Evolutionary conservation across 768 basidiomycete genomes (phyloP), one percentile per base, ranked within the genome.

Genomic region (Collybiopsis confluens): DNA sequence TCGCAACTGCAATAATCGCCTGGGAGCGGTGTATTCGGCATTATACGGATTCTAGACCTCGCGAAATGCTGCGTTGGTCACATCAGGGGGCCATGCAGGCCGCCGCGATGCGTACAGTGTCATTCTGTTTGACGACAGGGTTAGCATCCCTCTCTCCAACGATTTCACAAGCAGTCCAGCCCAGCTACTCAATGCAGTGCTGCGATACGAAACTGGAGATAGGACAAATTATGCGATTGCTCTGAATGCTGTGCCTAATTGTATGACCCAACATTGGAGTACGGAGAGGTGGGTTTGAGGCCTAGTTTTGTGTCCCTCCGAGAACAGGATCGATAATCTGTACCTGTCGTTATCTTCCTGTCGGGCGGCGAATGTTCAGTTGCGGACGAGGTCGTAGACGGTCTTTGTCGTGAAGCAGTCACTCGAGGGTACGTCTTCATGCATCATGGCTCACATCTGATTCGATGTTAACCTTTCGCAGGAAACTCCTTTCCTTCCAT

Each of bases 1-100:
- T 4, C 62, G 61, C 11, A 57, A 50, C 0, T 65, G 68, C 37
- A 63, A 80, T 54, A 78, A 85, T 57, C 67, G 83, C 24, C 71
- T 83, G 16, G 83, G 83, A 0, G 81, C 83, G 0, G 84, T 83
- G 0, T 78, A 77, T 37, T 79, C 81, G 0, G 76, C 83, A 0
- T 58, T 85, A 7, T 62, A 81, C 50, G 67, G 69, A 15, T 85
- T 85, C 61, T 86, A 83, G 83, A 56, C 66, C 13, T 74, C 84
- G 0, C 73, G 83, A 2, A 68, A 73, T 10, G 65, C 71, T 13
- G 74, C 75, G 2, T 46, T 73, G 18, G 61, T 50, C 43, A 43
- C 50, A 10, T 42, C 54, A 28, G 62, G 46, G 53, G 40, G 23
- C 52, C 61, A 4, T 38, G 63, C 50, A 6, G 62, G 61, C 13